Conservation (phyloP, 2,329 filamentous ascomycete species). For the Penicillium nordicum region DNA sequence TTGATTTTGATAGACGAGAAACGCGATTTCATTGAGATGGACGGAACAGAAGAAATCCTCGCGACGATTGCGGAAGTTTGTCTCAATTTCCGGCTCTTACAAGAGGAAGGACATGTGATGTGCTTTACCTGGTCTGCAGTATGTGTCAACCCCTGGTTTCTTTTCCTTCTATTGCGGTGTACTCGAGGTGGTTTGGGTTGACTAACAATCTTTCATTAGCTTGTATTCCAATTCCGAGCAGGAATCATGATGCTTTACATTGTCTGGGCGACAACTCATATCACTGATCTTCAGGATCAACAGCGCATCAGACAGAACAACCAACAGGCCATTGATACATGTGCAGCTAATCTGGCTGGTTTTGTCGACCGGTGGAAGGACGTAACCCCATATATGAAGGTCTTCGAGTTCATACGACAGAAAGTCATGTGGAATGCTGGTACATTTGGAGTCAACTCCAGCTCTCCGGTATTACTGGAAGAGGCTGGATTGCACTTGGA, state of each 20-base stretch:
- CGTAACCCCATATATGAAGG: constrained; percentile 20
- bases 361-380: constrained; percentile 26
- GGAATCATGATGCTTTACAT: constrained; percentile 29
- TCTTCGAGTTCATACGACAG: constrained; percentile 22
- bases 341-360: constrained; percentile 18
- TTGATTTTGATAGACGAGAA: constrained; percentile 29
- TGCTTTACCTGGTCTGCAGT: constrained; percentile 32
- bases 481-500: constrained; percentile 18
- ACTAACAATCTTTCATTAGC: constrained; percentile 11
- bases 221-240: constrained; percentile 29
- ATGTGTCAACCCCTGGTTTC: background rate
- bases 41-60: constrained; percentile 25
- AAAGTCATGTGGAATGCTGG: constrained; percentile 5
- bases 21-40: constrained; percentile 20
- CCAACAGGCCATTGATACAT: constrained; percentile 21
- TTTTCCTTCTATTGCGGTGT: background rate
- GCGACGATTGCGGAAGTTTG: constrained; percentile 27
- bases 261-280: constrained; percentile 19
- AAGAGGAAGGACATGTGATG: constrained; percentile 29
- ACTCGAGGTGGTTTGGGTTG: background rate
- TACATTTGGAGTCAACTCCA: background rate
- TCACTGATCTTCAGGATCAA: constrained; percentile 4
- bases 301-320: constrained; percentile 9
- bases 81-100: constrained; percentile 24
- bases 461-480: constrained; percentile 1